Base-by-base conservation (phyloP, 257 asterid genomes). In the Rehmannia glutinosa region DNA sequence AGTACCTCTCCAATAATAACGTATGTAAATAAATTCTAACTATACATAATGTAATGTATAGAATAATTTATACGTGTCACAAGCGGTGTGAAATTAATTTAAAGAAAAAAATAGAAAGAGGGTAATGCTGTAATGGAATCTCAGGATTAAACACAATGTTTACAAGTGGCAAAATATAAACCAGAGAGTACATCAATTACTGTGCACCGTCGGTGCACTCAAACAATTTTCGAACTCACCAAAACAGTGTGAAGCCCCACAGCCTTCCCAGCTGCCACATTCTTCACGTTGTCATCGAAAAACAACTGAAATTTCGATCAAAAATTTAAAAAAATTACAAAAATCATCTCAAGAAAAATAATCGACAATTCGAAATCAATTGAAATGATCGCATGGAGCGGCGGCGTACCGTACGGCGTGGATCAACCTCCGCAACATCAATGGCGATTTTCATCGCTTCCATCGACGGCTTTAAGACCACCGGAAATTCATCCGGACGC, bases 221-320 rank as follows among this genome's bases (percentile, higher is more conserved):
- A 47, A 42, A n/a, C 33, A 20, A 58, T 1, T 3, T 12, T 27
- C 1, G 8, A 43, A 77, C 91, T 70, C 58, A 87, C 98, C 93
- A 92, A 51, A 65, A 83, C 95, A 0, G 98, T 89, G 36, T 77
- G 79, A 2, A 92, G 86, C 2, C 97, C 98, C 10, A 78, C 74
- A 15, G 87, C 80, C 51, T 86, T 92, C 28, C 92, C 97, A 47
- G 97, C 92, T 4, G 87, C 95, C 9, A 89, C 68, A 41, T 92
- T 92, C 70, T 84, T 77, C 62, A 75, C 68, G 12, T 86, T 89
- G 75, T 92, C 98, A 13, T 89, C 97, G 1, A 92, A 83, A 73
- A 92, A 92, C 83, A 92, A 36, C 98, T 92, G 85, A 55, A 76
- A 36, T 59, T 60, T 28, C n/a, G 28, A 41, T 3, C 20, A 21